A percentile compares a stretch with the other conserved stretches of the same genome.
These are phyloP conservation scores for Mycena sp. DNA, from an alignment of 1,284 basidiomycete genomes.

Conservation along the genomic window DNA sequence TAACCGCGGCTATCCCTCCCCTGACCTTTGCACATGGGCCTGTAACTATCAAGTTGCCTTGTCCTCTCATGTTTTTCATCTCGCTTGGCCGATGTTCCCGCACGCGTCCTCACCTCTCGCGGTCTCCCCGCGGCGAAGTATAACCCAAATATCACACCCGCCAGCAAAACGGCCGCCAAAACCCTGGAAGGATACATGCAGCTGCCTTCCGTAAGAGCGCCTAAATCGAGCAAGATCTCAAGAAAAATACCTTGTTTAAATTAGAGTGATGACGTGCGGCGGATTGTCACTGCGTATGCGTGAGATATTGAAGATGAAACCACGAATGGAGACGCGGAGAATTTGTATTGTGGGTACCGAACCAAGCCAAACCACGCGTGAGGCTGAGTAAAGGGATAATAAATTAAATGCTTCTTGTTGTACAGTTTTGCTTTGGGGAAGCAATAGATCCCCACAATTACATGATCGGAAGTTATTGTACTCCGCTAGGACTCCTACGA, in stretches of 20 bases:
- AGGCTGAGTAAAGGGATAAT: constrained; percentile 1
- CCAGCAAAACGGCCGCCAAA: background rate
- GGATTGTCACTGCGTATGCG: background rate
- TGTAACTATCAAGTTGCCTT: background rate
- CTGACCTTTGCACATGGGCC: too few species aligned
- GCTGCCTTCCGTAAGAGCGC: background rate
- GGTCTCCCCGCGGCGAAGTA: background rate
- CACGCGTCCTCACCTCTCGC: too few species aligned
- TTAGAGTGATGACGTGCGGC: background rate
- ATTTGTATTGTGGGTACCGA: background rate
- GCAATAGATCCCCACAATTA: background rate
- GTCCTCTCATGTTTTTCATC: constrained; percentile 16
- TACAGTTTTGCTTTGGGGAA: constrained; percentile 8
- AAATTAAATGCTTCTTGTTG: constrained; percentile 15
- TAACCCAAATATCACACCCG: too few species aligned
- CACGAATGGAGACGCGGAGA: too few species aligned
- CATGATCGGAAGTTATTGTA: background rate
- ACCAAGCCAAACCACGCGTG: constrained; percentile 10
- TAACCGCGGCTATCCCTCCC: too few species aligned
- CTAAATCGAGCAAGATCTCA: constrained; percentile 8
- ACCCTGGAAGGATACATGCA: background rate
- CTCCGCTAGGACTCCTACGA: constrained; percentile 41
- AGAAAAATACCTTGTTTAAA: background rate
- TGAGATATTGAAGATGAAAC: too few species aligned
- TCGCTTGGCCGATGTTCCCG: background rate